These are phyloP conservation scores for Vaccinium vitisidaea DNA, from an alignment of 148 eudicot species.

Conservation along the genomic window DNA sequence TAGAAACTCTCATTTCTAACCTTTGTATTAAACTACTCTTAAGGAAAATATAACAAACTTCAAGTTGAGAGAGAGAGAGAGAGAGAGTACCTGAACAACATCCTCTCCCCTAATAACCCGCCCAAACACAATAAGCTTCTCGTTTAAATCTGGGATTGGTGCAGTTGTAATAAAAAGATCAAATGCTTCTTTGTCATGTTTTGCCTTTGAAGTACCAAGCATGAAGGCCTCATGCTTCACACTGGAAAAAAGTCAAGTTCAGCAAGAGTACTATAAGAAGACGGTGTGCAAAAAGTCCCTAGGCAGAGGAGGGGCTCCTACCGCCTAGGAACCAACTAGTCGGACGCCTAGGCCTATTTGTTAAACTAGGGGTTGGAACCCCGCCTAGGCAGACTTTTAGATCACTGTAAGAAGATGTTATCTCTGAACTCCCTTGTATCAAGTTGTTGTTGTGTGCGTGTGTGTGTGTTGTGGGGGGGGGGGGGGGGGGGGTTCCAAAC, in stretches of 20 bases:
- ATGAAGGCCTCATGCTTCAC: constrained; percentile 91
- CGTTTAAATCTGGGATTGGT: constrained; percentile 82
- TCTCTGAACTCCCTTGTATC: neutral
- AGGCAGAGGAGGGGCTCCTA: too few species aligned
- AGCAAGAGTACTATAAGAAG: neutral
- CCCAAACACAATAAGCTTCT: constrained; percentile 79
- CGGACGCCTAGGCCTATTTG: too few species aligned
- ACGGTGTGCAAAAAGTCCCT: too few species aligned
- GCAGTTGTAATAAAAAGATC: constrained; percentile 84
- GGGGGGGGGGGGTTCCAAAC: constrained; percentile 23
- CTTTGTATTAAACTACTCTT: neutral
- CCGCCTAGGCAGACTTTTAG: too few species aligned
- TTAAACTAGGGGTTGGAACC: too few species aligned
- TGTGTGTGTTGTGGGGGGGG: too few species aligned
- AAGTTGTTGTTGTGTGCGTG: too few species aligned
- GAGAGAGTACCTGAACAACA: constrained; percentile 66
- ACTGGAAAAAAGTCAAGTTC: constrained; percentile 33
- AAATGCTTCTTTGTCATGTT: constrained; percentile 50
- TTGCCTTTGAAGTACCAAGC: constrained; percentile 81
- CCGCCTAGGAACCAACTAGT: too few species aligned
- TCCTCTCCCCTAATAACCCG: constrained; percentile 79
- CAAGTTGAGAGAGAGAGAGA: neutral
- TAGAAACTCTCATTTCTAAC: neutral
- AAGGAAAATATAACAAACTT: neutral
- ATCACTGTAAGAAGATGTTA: neutral